Base-by-base conservation (phyloP, 1,284 basidiomycete species). In the Xerocomus amazonicus region DNA sequence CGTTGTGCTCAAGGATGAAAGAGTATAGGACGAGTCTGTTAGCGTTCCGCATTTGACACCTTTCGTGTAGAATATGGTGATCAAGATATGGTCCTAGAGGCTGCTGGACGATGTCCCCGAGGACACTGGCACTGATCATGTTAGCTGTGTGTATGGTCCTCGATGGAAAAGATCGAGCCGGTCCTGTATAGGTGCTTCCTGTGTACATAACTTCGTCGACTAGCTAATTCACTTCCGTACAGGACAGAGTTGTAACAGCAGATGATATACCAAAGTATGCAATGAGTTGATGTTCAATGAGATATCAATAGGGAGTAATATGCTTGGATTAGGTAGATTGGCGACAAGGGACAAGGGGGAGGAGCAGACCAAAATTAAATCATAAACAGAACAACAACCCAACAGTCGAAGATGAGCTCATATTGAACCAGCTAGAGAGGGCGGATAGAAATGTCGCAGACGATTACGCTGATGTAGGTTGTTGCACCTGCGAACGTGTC, bases 401-500 rank as follows among this genome's bases (percentile, higher is more conserved):
- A 36, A 50, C 48, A 28, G 52, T 55, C 50, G 52, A 55, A 56
- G 47, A 60, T 53, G 49, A 50, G 47, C 58, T 41, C 61, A 47
- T 12, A 33, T 36, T 32, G 51, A 48, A 53, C 27, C 23, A 35
- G 45, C 56, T 46, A 43, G 10, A n/a, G 36, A 29, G 14, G 38
- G 43, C 26, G 47, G 41, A 56, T 56, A 63, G 55, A 51, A 53
- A 56, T 56, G 55, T 63, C 41, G 41, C 34, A 51, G 42, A 48
- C n/a, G 28, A 51, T 54, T 61, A 70, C 48, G 66, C 56, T 48
- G 66, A 53, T 58, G 65, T 69, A 50, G 67, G 56, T 48, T 65
- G 64, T 52, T 65, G 70, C 53, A 64, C 56, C 56, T 74, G 73
- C 47, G 74, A 75, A 51, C 83, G 78, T 54, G 77, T 82, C 44